These are phyloP conservation scores for Ganoderma lingzhi DNA, from an alignment of 1,284 basidiomycete species.

Conservation along the genomic window DNA sequence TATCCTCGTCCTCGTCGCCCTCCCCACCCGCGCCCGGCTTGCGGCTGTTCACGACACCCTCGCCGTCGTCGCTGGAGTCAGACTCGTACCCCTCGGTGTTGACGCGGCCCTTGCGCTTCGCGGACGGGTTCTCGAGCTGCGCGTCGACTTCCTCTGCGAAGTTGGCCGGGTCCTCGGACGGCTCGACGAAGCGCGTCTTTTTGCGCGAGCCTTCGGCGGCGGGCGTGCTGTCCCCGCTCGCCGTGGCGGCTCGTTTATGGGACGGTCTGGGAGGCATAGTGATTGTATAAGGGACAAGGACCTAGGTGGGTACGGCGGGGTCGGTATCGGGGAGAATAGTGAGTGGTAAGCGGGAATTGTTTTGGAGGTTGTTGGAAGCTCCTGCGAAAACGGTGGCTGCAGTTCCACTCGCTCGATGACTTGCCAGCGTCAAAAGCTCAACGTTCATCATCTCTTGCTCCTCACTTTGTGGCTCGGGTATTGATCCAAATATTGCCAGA, in stretches of 20 bases:
- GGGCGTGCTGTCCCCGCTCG: constrained; percentile 46
- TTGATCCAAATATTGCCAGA: too few species aligned
- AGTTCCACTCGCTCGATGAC: not conserved
- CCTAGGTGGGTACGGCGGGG: not conserved
- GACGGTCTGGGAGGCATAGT: constrained; percentile 58
- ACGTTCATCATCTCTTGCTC: too few species aligned
- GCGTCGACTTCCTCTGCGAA: constrained; percentile 81
- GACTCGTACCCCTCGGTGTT: constrained; percentile 93
- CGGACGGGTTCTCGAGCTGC: constrained; percentile 69
- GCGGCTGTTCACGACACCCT: constrained; percentile 85
- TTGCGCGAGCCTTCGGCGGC: constrained; percentile 50
- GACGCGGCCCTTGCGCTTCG: constrained; percentile 70
- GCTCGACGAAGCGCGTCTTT: constrained; percentile 85
- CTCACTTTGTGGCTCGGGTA: not conserved
- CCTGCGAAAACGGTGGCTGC: not conserved
- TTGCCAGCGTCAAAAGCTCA: not conserved
- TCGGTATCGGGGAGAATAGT: not conserved
- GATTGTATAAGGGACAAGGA: too few species aligned
- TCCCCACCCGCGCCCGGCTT: constrained; percentile 58
- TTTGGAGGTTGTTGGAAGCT: not conserved
- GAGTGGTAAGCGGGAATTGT: not conserved
- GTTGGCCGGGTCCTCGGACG: constrained; percentile 72
- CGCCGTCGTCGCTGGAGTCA: constrained; percentile 92
- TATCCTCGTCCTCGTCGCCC: constrained; percentile 83
- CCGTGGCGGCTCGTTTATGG: constrained; percentile 64